Evolutionary conservation across 177 flowering plant species (phyloP).

Genomic region (Vitis hybrid): DNA sequence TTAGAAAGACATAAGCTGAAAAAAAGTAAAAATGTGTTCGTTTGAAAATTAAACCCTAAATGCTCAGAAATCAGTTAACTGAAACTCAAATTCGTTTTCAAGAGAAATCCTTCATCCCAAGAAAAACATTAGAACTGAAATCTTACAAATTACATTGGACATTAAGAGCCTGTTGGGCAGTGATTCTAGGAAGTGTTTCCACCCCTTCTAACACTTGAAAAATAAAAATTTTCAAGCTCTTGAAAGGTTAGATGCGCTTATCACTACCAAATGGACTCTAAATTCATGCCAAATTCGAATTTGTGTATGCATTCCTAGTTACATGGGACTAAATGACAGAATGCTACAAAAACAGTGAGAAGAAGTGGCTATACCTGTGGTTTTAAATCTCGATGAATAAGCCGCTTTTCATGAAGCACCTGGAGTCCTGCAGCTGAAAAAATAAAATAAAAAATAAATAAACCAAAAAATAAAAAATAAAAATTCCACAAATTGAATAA

Average conservation of each 20-base stretch:
- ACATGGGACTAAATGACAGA: neutral
- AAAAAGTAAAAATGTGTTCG: neutral
- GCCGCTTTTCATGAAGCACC: constrained; percentile 54
- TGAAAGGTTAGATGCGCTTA: no score
- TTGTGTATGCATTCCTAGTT: no score
- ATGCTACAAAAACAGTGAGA: constrained; percentile 7
- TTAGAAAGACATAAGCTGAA: constrained; percentile 7
- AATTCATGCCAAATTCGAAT: no score
- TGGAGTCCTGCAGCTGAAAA: constrained; percentile 51
- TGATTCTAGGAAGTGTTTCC: no score
- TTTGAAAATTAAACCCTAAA: neutral
- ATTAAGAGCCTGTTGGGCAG: no score
- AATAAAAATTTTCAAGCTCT: no score
- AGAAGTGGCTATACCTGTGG: constrained; percentile 41
- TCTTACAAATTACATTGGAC: neutral
- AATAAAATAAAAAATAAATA: neutral
- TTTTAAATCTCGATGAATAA: constrained; percentile 60
- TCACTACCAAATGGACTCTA: no score
- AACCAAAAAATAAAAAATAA: neutral
- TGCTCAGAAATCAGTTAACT: neutral
- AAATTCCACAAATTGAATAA: constrained; percentile 7
- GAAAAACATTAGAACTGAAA: neutral
- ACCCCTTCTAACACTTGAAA: neutral
- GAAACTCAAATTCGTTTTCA: neutral
- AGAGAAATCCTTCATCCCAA: neutral